Evolutionary conservation across 2,329 filamentous ascomycete species (phyloP).

Genomic region (Colletotrichum magnum): DNA sequence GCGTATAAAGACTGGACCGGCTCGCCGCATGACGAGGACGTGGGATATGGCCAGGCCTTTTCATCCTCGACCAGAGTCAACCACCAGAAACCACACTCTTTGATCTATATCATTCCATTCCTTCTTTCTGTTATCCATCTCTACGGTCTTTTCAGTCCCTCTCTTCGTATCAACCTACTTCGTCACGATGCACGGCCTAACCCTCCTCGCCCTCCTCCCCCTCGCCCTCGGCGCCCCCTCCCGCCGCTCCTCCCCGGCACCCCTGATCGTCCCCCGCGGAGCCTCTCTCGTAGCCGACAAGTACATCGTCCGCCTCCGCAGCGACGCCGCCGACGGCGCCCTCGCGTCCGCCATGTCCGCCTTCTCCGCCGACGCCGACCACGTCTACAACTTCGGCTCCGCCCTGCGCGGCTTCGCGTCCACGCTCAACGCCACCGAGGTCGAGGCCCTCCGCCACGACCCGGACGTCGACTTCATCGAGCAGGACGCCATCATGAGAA

Average conservation of each 20-base stretch:
- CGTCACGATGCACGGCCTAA: slow-evolving; percentile 34
- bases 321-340: slow-evolving; percentile 42
- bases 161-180: background rate
- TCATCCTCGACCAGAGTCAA: slow-evolving; percentile 1
- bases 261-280: slow-evolving; percentile 50
- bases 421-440: slow-evolving; percentile 44
- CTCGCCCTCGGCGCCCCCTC: slow-evolving; percentile 34
- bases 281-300: slow-evolving; percentile 51
- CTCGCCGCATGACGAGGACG: slow-evolving; percentile 7
- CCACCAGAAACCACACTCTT: background rate
- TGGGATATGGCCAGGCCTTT: slow-evolving; percentile 9
- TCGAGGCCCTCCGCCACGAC: slow-evolving; percentile 46
- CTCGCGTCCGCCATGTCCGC: slow-evolving; percentile 45
- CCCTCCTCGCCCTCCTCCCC: slow-evolving; percentile 34
- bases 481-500: slow-evolving; percentile 53
- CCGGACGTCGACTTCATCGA: slow-evolving; percentile 56
- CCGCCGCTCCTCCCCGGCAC: slow-evolving; percentile 51
- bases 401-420: slow-evolving; percentile 48
- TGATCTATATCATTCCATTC: background rate
- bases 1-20: slow-evolving; percentile 23
- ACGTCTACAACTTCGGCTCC: slow-evolving; percentile 46
- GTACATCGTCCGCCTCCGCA: slow-evolving; percentile 56
- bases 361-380: slow-evolving; percentile 51
- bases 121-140: background rate
- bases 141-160: slow-evolving; percentile 3